Evolutionary conservation across 139 green algal genomes (phyloP), one percentile per base, ranked within the genome.

Genomic region (Tetradesmus obliquus): DNA sequence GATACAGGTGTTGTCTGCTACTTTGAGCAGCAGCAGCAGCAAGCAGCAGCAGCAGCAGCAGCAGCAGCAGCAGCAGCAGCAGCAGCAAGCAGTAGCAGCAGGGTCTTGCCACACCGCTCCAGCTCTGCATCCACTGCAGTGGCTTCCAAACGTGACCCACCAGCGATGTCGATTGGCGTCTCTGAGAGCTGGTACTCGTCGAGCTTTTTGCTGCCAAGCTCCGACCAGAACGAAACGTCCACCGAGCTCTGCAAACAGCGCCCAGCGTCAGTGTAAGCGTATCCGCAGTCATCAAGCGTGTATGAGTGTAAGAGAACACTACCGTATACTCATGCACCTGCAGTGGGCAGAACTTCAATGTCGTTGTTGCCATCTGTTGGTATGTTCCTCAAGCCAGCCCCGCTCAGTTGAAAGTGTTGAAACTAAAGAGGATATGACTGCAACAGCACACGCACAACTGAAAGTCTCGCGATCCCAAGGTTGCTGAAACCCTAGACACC

Each of bases 201-300:
- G 1, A 95, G 85, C 88, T 96, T 99, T 10, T 93, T 86, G 24
- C 94, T 88, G 0, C 93, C 94, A 12, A 99, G 95, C 87, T 96
- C 93, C 2, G 93, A 90, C 95, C 97, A 99, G 81, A 99, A 99
- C 0, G 92, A 93, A 0, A 94, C 84, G 62, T 99, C 98, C 19
- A 99, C 91, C 15, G 94, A 92, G 90, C 94, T 98, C 97, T 99
- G 90, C 24, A 62, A 3, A 55, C 3, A 72, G 12, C 5, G 2
- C 13, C 5, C 24, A 20, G 24, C 69, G 53, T 88, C 22, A 60
- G 81, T 51, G 32, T 60, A 12, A 0, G 2, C 45, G 22, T 12
- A 55, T 7, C 9, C 22, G 55, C 10, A 60, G 80, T 5, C 51
- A 71, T 24, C 20, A 82, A 79, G 24, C 53, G 24, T 12, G 45